A percentile compares a stretch with the other conserved stretches of the same genome.
These are phyloP conservation scores for Chrysoporthe deuterocubensis DNA, from an alignment of 2,329 filamentous ascomycete genomes.

Conservation along the genomic window DNA sequence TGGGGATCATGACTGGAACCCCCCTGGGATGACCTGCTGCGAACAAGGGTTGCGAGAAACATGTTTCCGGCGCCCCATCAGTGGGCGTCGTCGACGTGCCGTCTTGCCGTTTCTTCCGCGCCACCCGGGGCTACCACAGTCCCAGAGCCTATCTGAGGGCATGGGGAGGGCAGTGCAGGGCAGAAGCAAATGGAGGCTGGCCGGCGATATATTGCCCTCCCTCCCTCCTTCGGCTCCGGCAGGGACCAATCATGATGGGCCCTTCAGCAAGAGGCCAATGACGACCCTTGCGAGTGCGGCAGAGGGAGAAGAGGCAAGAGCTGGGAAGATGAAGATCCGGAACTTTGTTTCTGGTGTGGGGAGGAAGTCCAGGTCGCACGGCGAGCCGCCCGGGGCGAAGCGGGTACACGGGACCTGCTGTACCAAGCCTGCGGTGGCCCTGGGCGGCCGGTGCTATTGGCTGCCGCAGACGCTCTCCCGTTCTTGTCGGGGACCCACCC, in stretches of 20 bases:
- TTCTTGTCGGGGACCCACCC: neutral
- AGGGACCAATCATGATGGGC: neutral
- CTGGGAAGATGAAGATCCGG: neutral
- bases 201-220: neutral
- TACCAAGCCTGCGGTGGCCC: neutral
- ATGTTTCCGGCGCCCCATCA: too few species aligned
- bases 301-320: neutral
- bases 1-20: too few species aligned
- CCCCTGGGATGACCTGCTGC: too few species aligned
- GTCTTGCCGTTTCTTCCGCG: too few species aligned
- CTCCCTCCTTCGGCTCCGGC: too few species aligned
- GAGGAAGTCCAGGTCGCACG: slow-evolving; percentile 14
- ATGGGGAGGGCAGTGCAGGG: too few species aligned
- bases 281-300: neutral
- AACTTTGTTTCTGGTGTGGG: neutral
- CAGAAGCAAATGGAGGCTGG: too few species aligned
- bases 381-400: slow-evolving; percentile 23
- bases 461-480: slow-evolving; percentile 1
- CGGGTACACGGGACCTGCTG: neutral
- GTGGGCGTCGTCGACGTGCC: too few species aligned
- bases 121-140: too few species aligned
- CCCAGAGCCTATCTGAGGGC: too few species aligned
- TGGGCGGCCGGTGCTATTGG: neutral
- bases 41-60: too few species aligned
- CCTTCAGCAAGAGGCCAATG: slow-evolving; percentile 10